Conservation (phyloP, 768 basidiomycete species). For the Russula olivacea region DNA sequence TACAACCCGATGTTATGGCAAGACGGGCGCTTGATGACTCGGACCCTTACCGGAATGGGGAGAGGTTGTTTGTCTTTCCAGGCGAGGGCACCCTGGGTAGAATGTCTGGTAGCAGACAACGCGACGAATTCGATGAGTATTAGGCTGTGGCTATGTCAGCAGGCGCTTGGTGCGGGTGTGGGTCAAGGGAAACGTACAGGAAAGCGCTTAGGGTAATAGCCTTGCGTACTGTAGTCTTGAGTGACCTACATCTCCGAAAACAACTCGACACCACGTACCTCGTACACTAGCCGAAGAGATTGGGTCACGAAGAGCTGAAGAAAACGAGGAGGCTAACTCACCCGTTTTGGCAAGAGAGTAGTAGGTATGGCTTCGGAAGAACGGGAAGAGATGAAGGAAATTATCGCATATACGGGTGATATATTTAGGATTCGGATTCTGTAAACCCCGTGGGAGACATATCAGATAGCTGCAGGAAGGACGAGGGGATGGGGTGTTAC, state of each 20-base stretch:
- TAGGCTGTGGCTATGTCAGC: constrained; percentile 40
- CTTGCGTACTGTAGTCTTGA: constrained; percentile 32
- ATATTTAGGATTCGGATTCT: constrained; percentile 80
- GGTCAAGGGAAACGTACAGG: constrained; percentile 46
- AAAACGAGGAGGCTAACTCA: constrained; percentile 28
- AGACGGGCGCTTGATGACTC: too few species aligned
- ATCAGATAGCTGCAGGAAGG: neutral
- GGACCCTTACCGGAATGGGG: constrained; percentile 58
- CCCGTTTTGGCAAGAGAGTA: constrained; percentile 48
- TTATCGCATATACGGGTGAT: constrained; percentile 74
- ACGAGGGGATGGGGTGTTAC: constrained; percentile 35
- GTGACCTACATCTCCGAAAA: neutral
- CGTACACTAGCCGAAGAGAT: constrained; percentile 46
- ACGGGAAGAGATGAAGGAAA: constrained; percentile 87
- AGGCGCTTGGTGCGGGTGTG: neutral
- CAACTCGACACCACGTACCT: constrained; percentile 38
- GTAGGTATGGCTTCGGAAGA: constrained; percentile 70
- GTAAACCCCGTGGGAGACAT: neutral
- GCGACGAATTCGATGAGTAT: constrained; percentile 84
- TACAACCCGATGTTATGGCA: neutral
- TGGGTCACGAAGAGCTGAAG: constrained; percentile 35
- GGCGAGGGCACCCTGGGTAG: constrained; percentile 59
- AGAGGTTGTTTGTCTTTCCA: constrained; percentile 74
- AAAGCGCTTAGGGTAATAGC: constrained; percentile 84
- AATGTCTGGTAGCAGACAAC: constrained; percentile 54